Base-by-base conservation (phyloP, 257 asterid species). In the Solanum bulbocastanum region DNA sequence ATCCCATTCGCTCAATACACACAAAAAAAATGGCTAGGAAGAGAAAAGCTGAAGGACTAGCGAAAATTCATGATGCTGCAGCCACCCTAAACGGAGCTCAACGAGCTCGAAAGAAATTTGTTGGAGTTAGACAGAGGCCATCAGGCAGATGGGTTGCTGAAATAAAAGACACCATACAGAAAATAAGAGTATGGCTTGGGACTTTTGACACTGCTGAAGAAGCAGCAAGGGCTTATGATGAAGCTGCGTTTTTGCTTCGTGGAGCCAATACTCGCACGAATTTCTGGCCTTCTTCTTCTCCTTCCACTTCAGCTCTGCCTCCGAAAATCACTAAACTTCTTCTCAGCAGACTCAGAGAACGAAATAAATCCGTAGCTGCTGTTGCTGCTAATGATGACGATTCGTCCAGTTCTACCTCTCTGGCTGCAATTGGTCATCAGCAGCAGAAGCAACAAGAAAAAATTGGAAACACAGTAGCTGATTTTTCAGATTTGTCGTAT, bases 191-290 rank as follows among this genome's bases (percentile, higher is more conserved):
- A n/a, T 86, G 88, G 88, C 84, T 86, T 6, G 88, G 88, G 9
- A 86, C 88, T 39, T 86, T 86, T 52, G 88, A 86, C 76, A 75
- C 85, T n/a, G 86, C 89, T 36, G 89, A 87, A 58, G 89, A 79
- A 44, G 89, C 86, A 25, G 89, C 89, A 27, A 40, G 86, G 68
- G 89, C 89, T 15, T 87, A 87, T 33, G 89, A 87, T 42, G 86
- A 87, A 84, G 96, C 96, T 0, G 99, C 98, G 25, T 96, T 96
- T 84, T 88, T 95, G 88, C 99, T 96, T 20, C 94, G 99, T 2
- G 99, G 99, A 13, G 90, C 96, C 10, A 96, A 94, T 71, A 96
- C 99, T 13, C 88, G 98, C 20, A 95, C 98, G 0, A 96, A 96
- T 87, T 96, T 96, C 90, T 95, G 98, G 97, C 98, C 98, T 11